Percentiles rank a stretch among this genome's conserved stretches.
These are phyloP conservation scores for Suillus alpinus DNA, from an alignment of 768 basidiomycete genomes.

Conservation along the genomic window DNA sequence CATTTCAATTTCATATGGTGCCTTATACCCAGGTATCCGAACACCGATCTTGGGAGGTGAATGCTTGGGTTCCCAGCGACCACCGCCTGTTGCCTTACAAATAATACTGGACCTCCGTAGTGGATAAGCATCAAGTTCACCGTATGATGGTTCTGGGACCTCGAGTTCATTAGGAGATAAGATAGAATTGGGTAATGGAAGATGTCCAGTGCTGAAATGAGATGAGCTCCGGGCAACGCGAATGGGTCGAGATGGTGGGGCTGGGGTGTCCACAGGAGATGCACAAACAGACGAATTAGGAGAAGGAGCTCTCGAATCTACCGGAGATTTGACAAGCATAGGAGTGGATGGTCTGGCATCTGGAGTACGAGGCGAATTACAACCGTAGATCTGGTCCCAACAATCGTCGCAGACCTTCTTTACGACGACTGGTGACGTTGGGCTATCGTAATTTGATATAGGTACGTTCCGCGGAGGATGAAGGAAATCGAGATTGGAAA, in stretches of 20 bases:
- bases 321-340: slow-evolving; percentile 33
- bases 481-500: slow-evolving; percentile 66
- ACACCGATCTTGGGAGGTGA: slow-evolving; percentile 39
- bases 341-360: slow-evolving; percentile 34
- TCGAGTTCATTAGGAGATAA: slow-evolving; percentile 25
- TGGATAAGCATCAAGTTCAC: slow-evolving; percentile 74
- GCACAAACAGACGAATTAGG: slow-evolving; percentile 35
- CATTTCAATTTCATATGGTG: slow-evolving; percentile 66
- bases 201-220: slow-evolving; percentile 23
- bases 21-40: slow-evolving; percentile 65
- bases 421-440: slow-evolving; percentile 53
- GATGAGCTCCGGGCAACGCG: slow-evolving; percentile 27
- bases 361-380: slow-evolving; percentile 40
- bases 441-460: slow-evolving; percentile 53
- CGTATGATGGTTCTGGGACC: slow-evolving; percentile 48
- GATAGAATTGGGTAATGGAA: slow-evolving; percentile 24
- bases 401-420: slow-evolving; percentile 79
- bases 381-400: slow-evolving; percentile 69
- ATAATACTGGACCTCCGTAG: slow-evolving; percentile 61
- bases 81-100: slow-evolving; percentile 78
- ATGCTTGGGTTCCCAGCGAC: slow-evolving; percentile 75
- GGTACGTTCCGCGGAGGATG: slow-evolving; percentile 70
- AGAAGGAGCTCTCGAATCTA: slow-evolving; percentile 30
- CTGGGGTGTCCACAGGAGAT: slow-evolving; percentile 28
- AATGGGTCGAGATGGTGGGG: slow-evolving; percentile 16